Base-by-base conservation (phyloP, 2,329 filamentous ascomycete species). In the Fusarium poae region DNA sequence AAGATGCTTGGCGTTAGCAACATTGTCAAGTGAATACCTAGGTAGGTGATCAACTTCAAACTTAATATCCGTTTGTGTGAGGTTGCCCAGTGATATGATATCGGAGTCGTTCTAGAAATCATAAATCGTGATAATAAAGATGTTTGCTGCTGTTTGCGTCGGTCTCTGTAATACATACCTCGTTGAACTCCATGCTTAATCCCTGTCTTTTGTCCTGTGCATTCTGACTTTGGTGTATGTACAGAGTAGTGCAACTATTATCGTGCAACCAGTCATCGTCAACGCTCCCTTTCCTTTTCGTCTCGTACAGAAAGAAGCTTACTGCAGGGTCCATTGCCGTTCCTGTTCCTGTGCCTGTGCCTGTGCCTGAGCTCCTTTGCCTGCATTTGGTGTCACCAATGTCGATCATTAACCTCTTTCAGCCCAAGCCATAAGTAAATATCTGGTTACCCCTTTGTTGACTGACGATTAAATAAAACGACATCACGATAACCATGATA, bases 71-170 rank as follows among this genome's bases (percentile, higher is more conserved):
- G 55, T 52, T 63, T 44, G 27, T 49, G 53, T 61, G 51, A 64
- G 57, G 73, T 75, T 75, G 73, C 70, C 70, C 61, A 25, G 70
- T 61, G 68, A 75, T 67, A 74, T 72, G 64, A 60, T 62, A 60
- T 50, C 51, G 21, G 29, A 50, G 42, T 50, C 18, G 51, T 45
- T 23, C 32, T 32, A 13, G 25, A 29, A 35, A 53, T 58, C 27
- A 27, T 53, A 20, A 34, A 37, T 48, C 10, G 15, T 50, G 29
- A 32, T 60, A 34, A 65, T 55, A 65, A 70, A 68, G 55, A 57
- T 32, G 15, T 35, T 45, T 50, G 21, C 35, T 43, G 34, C 29
- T 52, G 42, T 48, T 34, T 34, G 23, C 34, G 51, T 40, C 27
- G 34, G 43, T 45, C 21, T 57, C 30, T 52, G 32, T 57, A 20